Evolutionary conservation across 1,139 yeast genomes (phyloP).

Genomic region (Ogataea hybrid): DNA sequence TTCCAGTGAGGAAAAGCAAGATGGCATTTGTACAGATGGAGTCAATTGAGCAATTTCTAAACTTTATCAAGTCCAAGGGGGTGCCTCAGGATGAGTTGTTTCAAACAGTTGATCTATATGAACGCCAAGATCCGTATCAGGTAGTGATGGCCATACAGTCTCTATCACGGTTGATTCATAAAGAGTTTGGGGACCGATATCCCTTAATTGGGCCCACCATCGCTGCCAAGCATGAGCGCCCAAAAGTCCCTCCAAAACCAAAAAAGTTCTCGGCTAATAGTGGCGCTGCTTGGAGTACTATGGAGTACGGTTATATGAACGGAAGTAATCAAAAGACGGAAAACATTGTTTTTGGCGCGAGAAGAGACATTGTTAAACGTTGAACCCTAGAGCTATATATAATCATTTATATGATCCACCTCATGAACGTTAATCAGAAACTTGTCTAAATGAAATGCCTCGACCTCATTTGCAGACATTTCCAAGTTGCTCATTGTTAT

Average conservation of each 20-base stretch:
- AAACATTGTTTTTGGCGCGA: conserved; percentile 48
- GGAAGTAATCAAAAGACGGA: conserved; percentile 55
- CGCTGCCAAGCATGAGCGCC: conserved; percentile 36
- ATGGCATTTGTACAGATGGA: conserved; percentile 88
- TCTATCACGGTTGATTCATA: conserved; percentile 60
- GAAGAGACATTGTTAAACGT: conserved; percentile 39
- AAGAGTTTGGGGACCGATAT: conserved; percentile 34
- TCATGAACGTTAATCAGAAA: conserved; percentile 28
- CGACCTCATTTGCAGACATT: conserved; percentile 15
- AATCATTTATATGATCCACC: conserved; percentile 11
- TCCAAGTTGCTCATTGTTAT: conserved; percentile 33
- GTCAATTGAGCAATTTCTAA: conserved; percentile 70
- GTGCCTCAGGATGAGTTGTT: conserved; percentile 83
- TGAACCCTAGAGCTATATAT: not conserved
- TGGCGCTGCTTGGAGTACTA: conserved; percentile 46
- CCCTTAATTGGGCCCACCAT: conserved; percentile 53
- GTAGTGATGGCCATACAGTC: conserved; percentile 73
- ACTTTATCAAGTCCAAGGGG: conserved; percentile 58
- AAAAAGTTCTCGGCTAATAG: conserved; percentile 32
- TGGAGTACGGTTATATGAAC: conserved; percentile 56
- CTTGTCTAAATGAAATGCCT: conserved; percentile 23
- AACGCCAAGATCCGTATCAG: conserved; percentile 72
- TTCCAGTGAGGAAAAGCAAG: conserved; percentile 58
- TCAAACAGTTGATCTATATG: conserved; percentile 78
- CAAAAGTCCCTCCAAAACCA: conserved; percentile 40